Base-by-base conservation (phyloP, 129 eudicot species). In the Chrysanthemum makinoi region DNA sequence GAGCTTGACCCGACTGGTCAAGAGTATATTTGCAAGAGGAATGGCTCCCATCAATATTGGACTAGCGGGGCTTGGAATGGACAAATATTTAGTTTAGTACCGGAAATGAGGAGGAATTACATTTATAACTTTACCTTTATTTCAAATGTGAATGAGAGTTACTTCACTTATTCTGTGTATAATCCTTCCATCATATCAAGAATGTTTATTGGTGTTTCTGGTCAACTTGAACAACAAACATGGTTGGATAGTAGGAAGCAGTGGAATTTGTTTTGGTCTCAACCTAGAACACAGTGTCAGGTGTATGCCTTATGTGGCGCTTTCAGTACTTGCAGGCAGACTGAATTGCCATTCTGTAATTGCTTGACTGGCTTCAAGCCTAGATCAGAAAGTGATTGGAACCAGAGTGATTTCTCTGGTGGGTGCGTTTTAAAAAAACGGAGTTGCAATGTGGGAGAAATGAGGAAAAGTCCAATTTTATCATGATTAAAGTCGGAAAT, bases 201-300 rank as follows among this genome's bases (percentile, higher is more conserved):
- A 70, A 81, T 83, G 64, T 20, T 84, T 13, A 88, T 91, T 86
- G 90, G 79, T 80, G 80, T 72, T 65, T 73, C 87, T 13, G 97
- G 95, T 26, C 95, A 80, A 68, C 44, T 88, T 53, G 81, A 82
- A 81, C 80, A 80, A 62, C 46, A 11, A 44, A 66, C 84, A 33
- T 91, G 95, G 97, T 30, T 80, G 55, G 85, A 78, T 0, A 46
- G 10, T 50, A 49, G 12, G 12, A 72, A 70, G 59, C 66, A 82
- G 62, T 88, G 90, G 95, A 82, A 82, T 60, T 50, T 83, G 77
- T 82, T 88, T 80, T 84, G 95, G 90, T 13, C 86, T 73, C 86
- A 86, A 72, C 97, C 97, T 19, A 84, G 83, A 65, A 81, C 74
- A 52, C 92, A 80, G 70, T 91, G 95, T 65, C 77, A 84, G 75